These are phyloP conservation scores for Venturia effusa DNA, from an alignment of 2,329 filamentous ascomycete species.

Conservation along the genomic window DNA sequence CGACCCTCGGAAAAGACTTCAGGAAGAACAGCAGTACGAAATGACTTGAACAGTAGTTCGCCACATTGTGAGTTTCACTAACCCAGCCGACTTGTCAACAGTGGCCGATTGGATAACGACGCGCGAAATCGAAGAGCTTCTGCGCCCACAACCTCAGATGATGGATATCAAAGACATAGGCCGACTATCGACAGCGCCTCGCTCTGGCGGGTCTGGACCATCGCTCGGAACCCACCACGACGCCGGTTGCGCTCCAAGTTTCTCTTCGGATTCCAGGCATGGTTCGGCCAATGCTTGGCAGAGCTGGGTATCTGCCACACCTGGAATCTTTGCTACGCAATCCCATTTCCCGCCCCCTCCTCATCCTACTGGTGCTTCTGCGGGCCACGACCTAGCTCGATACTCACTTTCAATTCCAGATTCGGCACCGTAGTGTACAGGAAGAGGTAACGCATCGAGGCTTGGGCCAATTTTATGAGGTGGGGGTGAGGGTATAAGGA, in stretches of 20 bases:
- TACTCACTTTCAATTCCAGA: neutral
- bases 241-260: neutral
- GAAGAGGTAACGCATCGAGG: neutral
- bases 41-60: neutral
- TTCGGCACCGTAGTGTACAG: neutral
- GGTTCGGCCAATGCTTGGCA: neutral
- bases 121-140: neutral
- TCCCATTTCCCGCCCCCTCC: neutral
- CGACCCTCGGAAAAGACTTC: constrained; percentile 2
- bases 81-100: neutral
- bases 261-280: neutral
- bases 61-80: neutral
- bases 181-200: neutral
- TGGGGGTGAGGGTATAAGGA: neutral
- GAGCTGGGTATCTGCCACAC: neutral
- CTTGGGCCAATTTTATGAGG: neutral
- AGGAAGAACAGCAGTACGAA: neutral
- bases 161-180: neutral
- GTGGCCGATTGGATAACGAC: neutral
- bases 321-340: neutral
- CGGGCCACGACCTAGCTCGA: neutral
- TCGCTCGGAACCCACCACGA: neutral
- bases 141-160: neutral
- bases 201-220: neutral
- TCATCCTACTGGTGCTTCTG: neutral